phyloP scores from a whole-genome alignment of 169 alveolate species.

The Eimeria necatrix region DNA sequence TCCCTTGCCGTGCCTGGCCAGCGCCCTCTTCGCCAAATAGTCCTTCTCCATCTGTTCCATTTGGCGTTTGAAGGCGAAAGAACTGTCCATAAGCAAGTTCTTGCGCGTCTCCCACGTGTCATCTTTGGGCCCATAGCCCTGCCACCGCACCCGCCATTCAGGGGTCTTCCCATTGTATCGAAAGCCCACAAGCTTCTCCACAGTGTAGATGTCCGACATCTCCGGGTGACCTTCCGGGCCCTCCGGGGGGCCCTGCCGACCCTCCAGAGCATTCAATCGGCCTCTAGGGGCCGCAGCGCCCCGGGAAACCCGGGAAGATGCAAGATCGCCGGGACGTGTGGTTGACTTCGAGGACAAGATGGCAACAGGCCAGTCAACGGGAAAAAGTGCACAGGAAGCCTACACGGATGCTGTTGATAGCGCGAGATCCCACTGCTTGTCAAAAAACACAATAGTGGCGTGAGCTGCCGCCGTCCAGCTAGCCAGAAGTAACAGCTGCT shows the following conservation, averaged over 20 bases:
- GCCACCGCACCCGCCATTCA: constrained; percentile 71
- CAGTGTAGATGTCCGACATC: constrained; percentile 30
- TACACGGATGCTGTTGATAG: too few relatives aligned
- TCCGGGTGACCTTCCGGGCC: background rate
- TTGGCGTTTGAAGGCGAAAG: constrained; percentile 39
- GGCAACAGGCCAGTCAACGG: too few relatives aligned
- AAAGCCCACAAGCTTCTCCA: constrained; percentile 49
- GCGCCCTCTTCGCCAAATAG: constrained; percentile 3
- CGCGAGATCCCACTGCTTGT: too few relatives aligned
- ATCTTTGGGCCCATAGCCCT: constrained; percentile 71
- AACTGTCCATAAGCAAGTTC: constrained; percentile 53
- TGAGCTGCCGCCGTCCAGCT: background rate
- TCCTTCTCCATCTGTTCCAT: constrained; percentile 42
- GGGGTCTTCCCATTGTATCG: constrained; percentile 52
- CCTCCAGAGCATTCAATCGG: too few relatives aligned
- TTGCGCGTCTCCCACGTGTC: constrained; percentile 60
- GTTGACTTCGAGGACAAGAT: too few relatives aligned
- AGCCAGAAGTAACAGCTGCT: background rate
- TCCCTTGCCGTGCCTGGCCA: background rate
- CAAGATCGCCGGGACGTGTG: too few relatives aligned
- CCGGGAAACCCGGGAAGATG: too few relatives aligned
- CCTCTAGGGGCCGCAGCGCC: too few relatives aligned
- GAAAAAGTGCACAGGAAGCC: too few relatives aligned
- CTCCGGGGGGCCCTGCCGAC: too few relatives aligned
- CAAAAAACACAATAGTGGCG: too few relatives aligned